phyloP scores from a whole-genome alignment of 805 yeast genomes.

The Hanseniaspora pseudoguilliermondii region DNA sequence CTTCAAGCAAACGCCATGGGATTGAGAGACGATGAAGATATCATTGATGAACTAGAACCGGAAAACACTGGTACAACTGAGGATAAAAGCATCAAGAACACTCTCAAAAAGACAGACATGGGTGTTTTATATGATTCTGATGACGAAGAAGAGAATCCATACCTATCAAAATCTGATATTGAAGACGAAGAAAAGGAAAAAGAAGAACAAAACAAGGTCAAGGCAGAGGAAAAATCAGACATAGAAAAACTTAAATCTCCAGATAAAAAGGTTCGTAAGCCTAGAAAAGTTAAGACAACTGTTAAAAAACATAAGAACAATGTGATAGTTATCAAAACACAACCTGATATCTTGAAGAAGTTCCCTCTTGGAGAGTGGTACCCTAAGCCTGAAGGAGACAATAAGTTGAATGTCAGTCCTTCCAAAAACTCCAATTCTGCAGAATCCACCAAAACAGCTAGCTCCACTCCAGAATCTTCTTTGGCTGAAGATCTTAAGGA shows the following conservation, averaged over 20 bases:
- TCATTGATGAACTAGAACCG: conserved; percentile 52
- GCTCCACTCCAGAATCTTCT: conserved; percentile 11
- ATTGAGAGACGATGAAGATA: conserved; percentile 46
- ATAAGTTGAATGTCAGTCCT: conserved; percentile 21
- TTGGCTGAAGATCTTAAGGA: conserved; percentile 37
- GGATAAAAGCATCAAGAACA: conserved; percentile 74
- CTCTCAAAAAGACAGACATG: conserved; percentile 72
- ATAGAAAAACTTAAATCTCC: conserved; percentile 17
- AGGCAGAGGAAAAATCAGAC: conserved; percentile 18
- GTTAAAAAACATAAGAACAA: conserved; percentile 41
- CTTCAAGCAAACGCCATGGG: conserved; percentile 63
- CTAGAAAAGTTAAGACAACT: conserved; percentile 27
- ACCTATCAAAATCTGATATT: conserved; percentile 55
- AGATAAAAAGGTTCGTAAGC: conserved; percentile 14
- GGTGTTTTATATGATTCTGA: conserved; percentile 68
- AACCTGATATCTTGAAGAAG: conserved; percentile 42
- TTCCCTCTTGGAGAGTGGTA: conserved; percentile 83
- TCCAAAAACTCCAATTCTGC: neutral
- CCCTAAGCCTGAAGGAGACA: conserved; percentile 35
- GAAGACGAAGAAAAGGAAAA: conserved; percentile 40
- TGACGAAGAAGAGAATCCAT: conserved; percentile 74
- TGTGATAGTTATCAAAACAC: conserved; percentile 50
- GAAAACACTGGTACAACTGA: conserved; percentile 78
- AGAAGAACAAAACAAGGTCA: conserved; percentile 23
- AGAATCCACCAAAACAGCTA: conserved; percentile 14